Base-by-base conservation (phyloP, 169 alveolate species). In the Cryptosporidium tyzzeri region DNA sequence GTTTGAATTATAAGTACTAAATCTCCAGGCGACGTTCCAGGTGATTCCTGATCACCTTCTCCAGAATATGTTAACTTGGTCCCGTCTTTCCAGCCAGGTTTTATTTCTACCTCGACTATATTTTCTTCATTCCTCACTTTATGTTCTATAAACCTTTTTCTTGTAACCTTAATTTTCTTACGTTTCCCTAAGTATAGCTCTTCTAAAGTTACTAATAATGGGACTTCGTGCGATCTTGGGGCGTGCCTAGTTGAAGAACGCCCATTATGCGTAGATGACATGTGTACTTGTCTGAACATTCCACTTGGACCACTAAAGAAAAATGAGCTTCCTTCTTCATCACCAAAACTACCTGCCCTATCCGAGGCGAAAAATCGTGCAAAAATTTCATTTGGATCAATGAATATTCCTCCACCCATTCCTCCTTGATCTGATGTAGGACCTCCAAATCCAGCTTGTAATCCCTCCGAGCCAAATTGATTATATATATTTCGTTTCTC, bases 41-140 rank as follows among this genome's bases (percentile, higher is more conserved):
- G 97, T 6, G 96, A 73, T 29, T 93, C 91, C 70, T 94, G 97
- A 74, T 94, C 97, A 6, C 97, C 97, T 86, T 94, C 97, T 29
- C 96, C 95, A 10, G 95, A 84, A 70, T 94, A 94, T 16, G 97
- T 94, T 35, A 94, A 84, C 86, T 93, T 94, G 3, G 97, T 94
- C 6, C 97, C 97, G 86, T 94, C 97, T 84, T 94, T 94, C 97
- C 97, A 94, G 9, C 97, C 95, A 18, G 97, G 96, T 70, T 94
- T 94, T 45, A 94, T 93, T 85, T 94, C 97, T 12, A 94, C 93
- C 70, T 93, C 94, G 23, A 94, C 96, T 21, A 85, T 93, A 70
- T 94, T 94, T 73, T 94, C 97, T 55, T 94, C 97, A 75, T 93
- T 94, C 85, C 94, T 94, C 21, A 92, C 95, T 31, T 86, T 85